phyloP scores from a whole-genome alignment of 305 asterid genomes.

The Striga hermonthica region DNA sequence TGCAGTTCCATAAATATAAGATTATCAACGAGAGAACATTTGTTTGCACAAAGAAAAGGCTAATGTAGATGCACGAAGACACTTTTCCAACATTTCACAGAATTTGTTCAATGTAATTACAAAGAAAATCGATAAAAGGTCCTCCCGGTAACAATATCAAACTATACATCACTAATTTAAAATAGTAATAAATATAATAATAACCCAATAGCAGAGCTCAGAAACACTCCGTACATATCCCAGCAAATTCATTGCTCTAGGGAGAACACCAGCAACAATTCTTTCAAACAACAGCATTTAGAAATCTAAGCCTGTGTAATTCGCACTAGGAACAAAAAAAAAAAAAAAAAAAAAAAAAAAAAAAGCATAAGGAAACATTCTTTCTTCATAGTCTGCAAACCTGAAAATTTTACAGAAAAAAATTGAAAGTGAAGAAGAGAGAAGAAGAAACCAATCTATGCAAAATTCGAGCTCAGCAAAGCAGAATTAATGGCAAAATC shows the following conservation, averaged over 20 bases:
- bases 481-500: neutral
- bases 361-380: too few species aligned
- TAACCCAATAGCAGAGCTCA: neutral
- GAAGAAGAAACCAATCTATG: neutral
- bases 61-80: neutral
- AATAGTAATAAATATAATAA: neutral
- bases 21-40: conserved; percentile 9
- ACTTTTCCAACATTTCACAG: neutral
- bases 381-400: too few species aligned
- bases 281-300: neutral
- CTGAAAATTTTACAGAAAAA: too few species aligned
- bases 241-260: neutral
- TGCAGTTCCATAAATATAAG: neutral
- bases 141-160: neutral
- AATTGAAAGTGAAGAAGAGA: too few species aligned
- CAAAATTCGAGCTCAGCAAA: neutral
- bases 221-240: neutral
- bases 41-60: neutral
- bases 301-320: neutral
- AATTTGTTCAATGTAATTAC: neutral
- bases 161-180: neutral
- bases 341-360: too few species aligned
- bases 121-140: neutral
- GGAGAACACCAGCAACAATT: neutral
- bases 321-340: neutral